Base-by-base conservation (phyloP, 306 rosid genomes). In the Quercus wislizeni region DNA sequence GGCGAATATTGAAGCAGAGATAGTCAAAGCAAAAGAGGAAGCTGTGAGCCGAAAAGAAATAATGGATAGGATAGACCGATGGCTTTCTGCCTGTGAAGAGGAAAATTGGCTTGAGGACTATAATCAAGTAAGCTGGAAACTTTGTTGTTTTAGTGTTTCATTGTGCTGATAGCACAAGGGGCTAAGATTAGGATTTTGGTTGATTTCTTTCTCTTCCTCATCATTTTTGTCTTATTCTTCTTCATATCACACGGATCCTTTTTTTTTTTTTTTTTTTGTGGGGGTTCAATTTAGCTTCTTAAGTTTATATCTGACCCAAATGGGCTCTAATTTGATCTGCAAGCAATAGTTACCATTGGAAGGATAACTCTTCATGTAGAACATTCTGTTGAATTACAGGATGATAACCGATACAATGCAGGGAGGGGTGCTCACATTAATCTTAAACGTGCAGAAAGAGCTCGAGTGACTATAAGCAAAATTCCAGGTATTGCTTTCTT, bases 101-200 rank as follows among this genome's bases (percentile, higher is more conserved):
- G 99, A 95, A 85, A 91, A 93, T 75, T 95, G 99, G 99, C 97
- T 95, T 1, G 98, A 92, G 55, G 93, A 91, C 79, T 95, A 95
- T 73, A 95, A 83, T 85, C 93, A 82, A 82, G 99, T 95, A 88
- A 87, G 97, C 79, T 49, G 20, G 38, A 75, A 69, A 25, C 46
- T 83, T 82, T 62, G 20, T 46, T 54, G 64, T 14, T 57, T 28
- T 49, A 58, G 54, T 38, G 52, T 70, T 63, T 63, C 55, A 33
- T 62, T 21, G n/a, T 18, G 18, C 68, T 80, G 74, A 41, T 79
- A 4, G 59, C 74, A 23, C 15, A 43, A 56, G 17, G 69, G n/a
- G 57, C 56, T 19, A 35, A 10, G 4, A 41, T 61, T 54, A 41
- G 69, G 51, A 55, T 52, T 71, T 71, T 75, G 31, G 20, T 4